Evolutionary conservation across 2,329 filamentous ascomycete genomes (phyloP).

Genomic region (Scytalidium lignicola): DNA sequence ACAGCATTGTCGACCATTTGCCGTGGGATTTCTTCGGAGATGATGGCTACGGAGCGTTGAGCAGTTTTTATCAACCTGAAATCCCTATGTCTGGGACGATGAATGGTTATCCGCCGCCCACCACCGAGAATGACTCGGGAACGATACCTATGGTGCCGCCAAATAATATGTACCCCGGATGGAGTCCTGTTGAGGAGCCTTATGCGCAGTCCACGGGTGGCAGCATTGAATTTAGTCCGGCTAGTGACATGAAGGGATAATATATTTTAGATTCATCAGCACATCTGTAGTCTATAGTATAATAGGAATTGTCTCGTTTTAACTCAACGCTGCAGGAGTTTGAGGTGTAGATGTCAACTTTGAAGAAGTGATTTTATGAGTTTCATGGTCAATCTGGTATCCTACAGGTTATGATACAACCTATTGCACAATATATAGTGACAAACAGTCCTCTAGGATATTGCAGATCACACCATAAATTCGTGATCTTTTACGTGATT

Average conservation of each 20-base stretch:
- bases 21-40: constrained; percentile 23
- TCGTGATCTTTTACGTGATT: too few species aligned
- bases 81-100: background rate
- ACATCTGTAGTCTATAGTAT: too few species aligned
- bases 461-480: too few species aligned
- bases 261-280: background rate
- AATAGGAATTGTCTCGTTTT: too few species aligned
- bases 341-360: too few species aligned
- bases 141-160: background rate
- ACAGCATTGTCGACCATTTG: constrained; percentile 13
- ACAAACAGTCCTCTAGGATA: too few species aligned
- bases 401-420: too few species aligned
- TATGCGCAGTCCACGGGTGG: background rate
- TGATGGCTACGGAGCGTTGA: constrained; percentile 4
- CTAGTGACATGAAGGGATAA: background rate
- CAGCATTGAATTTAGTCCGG: background rate
- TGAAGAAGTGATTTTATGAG: too few species aligned
- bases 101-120: background rate
- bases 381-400: too few species aligned
- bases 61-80: background rate
- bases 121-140: background rate
- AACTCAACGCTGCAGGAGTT: too few species aligned
- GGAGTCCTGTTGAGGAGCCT: background rate
- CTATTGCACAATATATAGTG: too few species aligned
- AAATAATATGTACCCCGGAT: background rate